phyloP scores from a whole-genome alignment of 768 basidiomycete species.

The Pleurotus pulmonarius region DNA sequence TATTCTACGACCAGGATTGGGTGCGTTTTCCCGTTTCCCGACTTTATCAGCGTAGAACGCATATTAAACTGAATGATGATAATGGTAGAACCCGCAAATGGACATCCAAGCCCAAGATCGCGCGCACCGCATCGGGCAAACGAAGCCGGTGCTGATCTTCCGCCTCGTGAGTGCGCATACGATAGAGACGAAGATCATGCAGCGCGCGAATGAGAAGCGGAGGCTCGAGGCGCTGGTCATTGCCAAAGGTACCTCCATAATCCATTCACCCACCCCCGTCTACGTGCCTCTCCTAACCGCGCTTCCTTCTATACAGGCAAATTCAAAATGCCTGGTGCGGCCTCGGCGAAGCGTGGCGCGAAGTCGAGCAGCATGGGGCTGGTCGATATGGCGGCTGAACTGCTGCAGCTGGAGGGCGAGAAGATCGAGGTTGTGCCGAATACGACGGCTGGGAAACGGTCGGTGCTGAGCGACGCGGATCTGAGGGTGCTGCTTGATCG shows the following conservation, averaged over 20 bases:
- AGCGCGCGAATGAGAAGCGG: constrained; percentile 81
- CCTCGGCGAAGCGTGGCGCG: constrained; percentile 28
- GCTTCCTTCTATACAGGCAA: constrained; percentile 47
- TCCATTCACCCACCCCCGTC: neutral
- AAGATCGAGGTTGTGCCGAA: constrained; percentile 83
- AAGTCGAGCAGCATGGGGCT: constrained; percentile 54
- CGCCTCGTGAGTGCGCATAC: constrained; percentile 85
- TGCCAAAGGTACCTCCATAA: constrained; percentile 71
- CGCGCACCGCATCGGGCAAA: constrained; percentile 96
- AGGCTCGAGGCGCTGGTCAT: constrained; percentile 95
- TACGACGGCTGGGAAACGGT: constrained; percentile 63
- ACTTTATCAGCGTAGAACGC: neutral
- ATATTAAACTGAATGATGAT: neutral
- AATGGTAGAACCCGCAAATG: constrained; percentile 86
- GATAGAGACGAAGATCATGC: constrained; percentile 89
- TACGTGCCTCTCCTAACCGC: neutral
- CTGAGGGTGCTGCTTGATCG: constrained; percentile 80
- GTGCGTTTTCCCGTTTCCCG: constrained; percentile 32
- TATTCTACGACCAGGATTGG: constrained; percentile 94
- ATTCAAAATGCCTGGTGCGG: constrained; percentile 72
- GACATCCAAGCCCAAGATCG: constrained; percentile 95
- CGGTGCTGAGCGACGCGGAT: constrained; percentile 79
- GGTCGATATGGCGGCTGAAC: constrained; percentile 74
- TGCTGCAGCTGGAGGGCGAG: constrained; percentile 82
- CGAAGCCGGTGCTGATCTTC: constrained; percentile 84